A percentile compares a stretch with the other conserved stretches of the same genome.
These are phyloP conservation scores for Debaryomyces psychrophilus DNA, from an alignment of 1,139 yeast species.

Conservation along the genomic window DNA sequence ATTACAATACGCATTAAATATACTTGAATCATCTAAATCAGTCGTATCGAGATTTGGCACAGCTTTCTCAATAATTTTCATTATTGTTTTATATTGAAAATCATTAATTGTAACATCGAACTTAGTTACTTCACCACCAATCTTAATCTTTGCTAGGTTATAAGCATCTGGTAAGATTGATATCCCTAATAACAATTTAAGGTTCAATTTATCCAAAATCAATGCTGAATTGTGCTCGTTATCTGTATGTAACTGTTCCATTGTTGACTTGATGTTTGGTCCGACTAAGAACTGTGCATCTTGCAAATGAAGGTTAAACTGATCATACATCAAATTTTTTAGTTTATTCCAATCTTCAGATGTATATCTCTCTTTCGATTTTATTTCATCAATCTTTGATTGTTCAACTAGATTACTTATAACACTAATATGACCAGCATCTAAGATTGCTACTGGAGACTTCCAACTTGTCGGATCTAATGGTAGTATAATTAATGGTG, in stretches of 20 bases:
- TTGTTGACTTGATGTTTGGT: constrained; percentile 73
- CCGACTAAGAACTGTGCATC: constrained; percentile 92
- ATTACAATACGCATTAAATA: constrained; percentile 40
- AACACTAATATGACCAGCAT: constrained; percentile 94
- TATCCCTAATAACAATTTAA: constrained; percentile 73
- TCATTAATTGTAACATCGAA: constrained; percentile 78
- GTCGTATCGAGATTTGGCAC: constrained; percentile 59
- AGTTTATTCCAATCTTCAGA: constrained; percentile 72
- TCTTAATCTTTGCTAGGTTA: constrained; percentile 68
- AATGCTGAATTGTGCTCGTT: constrained; percentile 48
- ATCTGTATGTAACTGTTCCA: constrained; percentile 63
- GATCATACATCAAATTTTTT: constrained; percentile 85
- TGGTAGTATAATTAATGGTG: constrained; percentile 91
- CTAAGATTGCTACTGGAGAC: constrained; percentile 88
- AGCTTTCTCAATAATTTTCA: constrained; percentile 72
- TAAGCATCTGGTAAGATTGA: constrained; percentile 84
- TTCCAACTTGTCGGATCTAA: constrained; percentile 77
- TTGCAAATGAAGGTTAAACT: constrained; percentile 72
- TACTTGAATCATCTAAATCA: constrained; percentile 35
- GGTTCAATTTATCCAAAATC: constrained; percentile 74
- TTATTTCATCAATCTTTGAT: constrained; percentile 69
- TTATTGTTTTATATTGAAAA: constrained; percentile 83
- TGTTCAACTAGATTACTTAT: constrained; percentile 79
- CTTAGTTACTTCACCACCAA: constrained; percentile 81
- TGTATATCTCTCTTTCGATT: constrained; percentile 67